Evolutionary conservation across 257 asterid genomes (phyloP).

Genomic region (Solanum appendiculatum): DNA sequence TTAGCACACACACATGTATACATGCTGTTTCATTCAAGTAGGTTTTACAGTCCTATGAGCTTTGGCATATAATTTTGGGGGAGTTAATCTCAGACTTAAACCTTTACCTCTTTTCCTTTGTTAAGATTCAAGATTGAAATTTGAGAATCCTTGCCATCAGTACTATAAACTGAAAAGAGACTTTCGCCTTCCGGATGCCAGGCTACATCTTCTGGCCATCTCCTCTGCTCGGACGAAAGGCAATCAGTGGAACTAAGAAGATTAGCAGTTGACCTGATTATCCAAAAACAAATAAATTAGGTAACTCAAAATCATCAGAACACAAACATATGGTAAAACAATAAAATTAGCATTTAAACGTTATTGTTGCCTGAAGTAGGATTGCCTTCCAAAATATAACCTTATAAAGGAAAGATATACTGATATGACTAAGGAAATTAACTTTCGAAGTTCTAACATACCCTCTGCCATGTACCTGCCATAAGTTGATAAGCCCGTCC

Average conservation of each 20-base stretch:
- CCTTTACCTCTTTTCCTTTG: conserved; percentile 55
- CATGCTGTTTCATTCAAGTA: neutral
- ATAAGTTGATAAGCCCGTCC: conserved; percentile 85
- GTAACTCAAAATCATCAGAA: neutral
- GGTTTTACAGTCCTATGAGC: neutral
- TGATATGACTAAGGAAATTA: neutral
- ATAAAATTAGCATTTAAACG: neutral
- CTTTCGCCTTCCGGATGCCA: conserved; percentile 89
- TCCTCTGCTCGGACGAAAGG: conserved; percentile 65
- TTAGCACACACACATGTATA: neutral
- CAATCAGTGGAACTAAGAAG: conserved; percentile 63
- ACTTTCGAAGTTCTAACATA: conserved; percentile 12
- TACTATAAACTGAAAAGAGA: conserved; percentile 70
- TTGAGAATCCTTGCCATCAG: conserved; percentile 83
- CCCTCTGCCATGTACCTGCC: conserved; percentile 86
- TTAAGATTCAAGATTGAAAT: conserved; percentile 58
- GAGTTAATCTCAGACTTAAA: neutral
- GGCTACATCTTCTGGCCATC: conserved; percentile 99
- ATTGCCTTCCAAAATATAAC: neutral
- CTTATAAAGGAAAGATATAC: neutral
- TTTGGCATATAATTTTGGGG: neutral
- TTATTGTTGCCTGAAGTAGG: neutral
- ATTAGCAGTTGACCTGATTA: conserved; percentile 59
- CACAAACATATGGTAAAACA: neutral
- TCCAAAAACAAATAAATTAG: neutral